These are phyloP conservation scores for Hyphopichia wangnamkhiaoensis DNA, from an alignment of 1,139 yeast genomes.

Conservation along the genomic window DNA sequence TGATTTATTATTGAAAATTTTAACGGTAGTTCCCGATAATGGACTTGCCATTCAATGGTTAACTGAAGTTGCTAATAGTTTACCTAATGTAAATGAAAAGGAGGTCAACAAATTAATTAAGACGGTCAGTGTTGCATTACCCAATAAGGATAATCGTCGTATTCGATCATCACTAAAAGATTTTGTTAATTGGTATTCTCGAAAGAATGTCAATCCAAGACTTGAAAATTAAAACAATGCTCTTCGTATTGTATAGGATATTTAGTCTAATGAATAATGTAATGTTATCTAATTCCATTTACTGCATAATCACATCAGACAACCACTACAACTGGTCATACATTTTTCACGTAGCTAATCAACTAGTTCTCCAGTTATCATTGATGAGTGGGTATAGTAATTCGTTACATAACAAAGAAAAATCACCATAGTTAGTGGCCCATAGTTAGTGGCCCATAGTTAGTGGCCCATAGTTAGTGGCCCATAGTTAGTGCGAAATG, in stretches of 20 bases:
- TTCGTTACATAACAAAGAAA: too few relatives aligned
- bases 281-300: neutral
- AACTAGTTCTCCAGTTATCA: too few relatives aligned
- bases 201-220: slow-evolving; percentile 70
- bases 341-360: too few relatives aligned
- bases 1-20: slow-evolving; percentile 67
- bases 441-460: too few relatives aligned
- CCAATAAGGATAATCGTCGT: slow-evolving; percentile 70
- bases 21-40: slow-evolving; percentile 50
- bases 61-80: slow-evolving; percentile 48
- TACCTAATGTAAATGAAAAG: slow-evolving; percentile 66
- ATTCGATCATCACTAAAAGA: slow-evolving; percentile 71
- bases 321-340: too few relatives aligned
- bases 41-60: slow-evolving; percentile 61
- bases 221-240: slow-evolving; percentile 18
- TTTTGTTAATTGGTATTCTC: slow-evolving; percentile 78
- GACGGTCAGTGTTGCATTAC: slow-evolving; percentile 60
- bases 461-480: too few relatives aligned
- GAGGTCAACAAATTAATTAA: slow-evolving; percentile 64
- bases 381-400: too few relatives aligned
- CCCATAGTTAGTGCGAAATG: too few relatives aligned
- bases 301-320: neutral
- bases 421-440: too few relatives aligned
- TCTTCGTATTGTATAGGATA: neutral
- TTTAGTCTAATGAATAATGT: neutral